These are phyloP conservation scores for Biancaea sappan DNA, from an alignment of 306 rosid species.

Conservation along the genomic window DNA sequence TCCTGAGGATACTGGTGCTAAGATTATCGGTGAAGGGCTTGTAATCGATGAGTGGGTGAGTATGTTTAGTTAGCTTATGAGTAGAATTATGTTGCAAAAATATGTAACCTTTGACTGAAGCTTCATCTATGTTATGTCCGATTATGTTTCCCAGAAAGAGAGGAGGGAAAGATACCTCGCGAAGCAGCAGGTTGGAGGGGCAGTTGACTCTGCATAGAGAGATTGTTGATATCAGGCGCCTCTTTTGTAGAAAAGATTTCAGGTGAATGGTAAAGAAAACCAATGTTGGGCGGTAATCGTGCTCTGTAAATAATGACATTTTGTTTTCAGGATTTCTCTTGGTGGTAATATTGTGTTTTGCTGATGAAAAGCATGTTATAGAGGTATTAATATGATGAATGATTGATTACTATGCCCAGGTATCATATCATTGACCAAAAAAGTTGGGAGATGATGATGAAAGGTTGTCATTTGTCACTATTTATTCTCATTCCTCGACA, in stretches of 20 bases:
- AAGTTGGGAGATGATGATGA: neutral
- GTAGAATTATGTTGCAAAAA: neutral
- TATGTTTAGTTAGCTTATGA: neutral
- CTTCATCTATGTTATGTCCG: slow-evolving; percentile 6
- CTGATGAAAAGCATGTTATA: neutral
- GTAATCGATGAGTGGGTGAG: slow-evolving; percentile 98
- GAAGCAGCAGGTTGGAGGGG: slow-evolving; percentile 79
- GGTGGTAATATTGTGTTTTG: slow-evolving; percentile 31
- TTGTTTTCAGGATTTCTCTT: slow-evolving; percentile 21
- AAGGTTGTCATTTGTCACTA: neutral
- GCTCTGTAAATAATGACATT: slow-evolving; percentile 42
- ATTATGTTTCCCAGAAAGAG: slow-evolving; percentile 66
- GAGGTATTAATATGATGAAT: slow-evolving; percentile 21
- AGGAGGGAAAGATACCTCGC: slow-evolving; percentile 97
- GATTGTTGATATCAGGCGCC: slow-evolving; percentile 31
- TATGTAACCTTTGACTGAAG: neutral
- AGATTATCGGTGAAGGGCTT: slow-evolving; percentile 85
- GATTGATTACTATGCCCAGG: neutral
- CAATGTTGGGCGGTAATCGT: slow-evolving; percentile 28
- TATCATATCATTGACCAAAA: neutral
- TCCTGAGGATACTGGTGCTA: slow-evolving; percentile 72
- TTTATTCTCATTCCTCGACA: neutral
- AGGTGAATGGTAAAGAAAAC: slow-evolving; percentile 24
- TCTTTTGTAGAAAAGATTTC: slow-evolving; percentile 27
- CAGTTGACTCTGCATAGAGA: slow-evolving; percentile 64